Percentiles rank a stretch among this genome's conserved stretches.
Evolutionary conservation across 345 rosid genomes (phyloP).

Genomic region (Eucalyptus erythrocorys): DNA sequence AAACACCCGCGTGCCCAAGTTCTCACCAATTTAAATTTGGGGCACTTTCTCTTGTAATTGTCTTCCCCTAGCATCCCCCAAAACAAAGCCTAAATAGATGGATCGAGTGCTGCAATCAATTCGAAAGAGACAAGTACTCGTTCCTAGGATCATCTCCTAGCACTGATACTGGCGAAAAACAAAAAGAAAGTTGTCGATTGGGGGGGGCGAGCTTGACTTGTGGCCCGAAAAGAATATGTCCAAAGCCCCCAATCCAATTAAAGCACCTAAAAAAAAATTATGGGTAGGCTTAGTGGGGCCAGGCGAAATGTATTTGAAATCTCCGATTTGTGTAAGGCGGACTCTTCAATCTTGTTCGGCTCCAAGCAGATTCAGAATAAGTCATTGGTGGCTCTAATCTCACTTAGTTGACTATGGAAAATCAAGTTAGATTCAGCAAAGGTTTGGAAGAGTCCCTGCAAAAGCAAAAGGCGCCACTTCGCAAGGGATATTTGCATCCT

Average conservation of each 20-base stretch:
- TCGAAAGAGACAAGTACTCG: neutral
- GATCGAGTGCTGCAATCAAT: neutral
- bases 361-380: neutral
- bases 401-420: neutral
- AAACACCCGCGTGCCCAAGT: neutral
- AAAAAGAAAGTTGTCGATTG: neutral
- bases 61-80: neutral
- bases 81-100: neutral
- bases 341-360: neutral
- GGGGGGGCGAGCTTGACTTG: neutral
- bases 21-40: neutral
- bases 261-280: neutral
- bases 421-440: neutral
- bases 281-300: neutral
- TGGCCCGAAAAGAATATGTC: neutral
- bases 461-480: neutral
- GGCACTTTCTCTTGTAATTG: neutral
- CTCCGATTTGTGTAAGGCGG: neutral
- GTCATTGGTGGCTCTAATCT: neutral
- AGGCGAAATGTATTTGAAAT: neutral
- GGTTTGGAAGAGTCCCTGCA: neutral
- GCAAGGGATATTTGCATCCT: neutral
- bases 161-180: neutral
- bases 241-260: neutral
- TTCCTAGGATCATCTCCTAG: neutral